Conservation (phyloP, 495 filamentous ascomycete species). For the Pyrenula aspistea region DNA sequence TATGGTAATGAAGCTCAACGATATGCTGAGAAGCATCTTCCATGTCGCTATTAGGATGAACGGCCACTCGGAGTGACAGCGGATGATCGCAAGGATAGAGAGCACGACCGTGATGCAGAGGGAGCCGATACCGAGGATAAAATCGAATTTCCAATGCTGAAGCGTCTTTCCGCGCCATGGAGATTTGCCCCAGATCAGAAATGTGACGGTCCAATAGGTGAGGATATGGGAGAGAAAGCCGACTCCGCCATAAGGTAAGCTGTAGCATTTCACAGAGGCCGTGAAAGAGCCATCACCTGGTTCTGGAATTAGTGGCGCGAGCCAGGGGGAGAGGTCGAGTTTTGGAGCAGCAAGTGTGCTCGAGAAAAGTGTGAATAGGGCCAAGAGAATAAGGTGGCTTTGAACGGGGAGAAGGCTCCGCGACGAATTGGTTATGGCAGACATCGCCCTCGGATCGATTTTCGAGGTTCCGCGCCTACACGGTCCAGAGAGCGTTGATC, state of each 20-base stretch:
- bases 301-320: background rate
- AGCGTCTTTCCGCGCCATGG: constrained; percentile 8
- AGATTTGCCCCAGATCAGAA: constrained; percentile 8
- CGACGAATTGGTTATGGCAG: no score
- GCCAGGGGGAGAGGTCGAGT: background rate
- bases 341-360: background rate
- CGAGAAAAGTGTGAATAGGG: background rate
- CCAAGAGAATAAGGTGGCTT: background rate
- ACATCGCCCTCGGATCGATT: no score
- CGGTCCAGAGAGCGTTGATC: no score
- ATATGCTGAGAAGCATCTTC: constrained; percentile 15
- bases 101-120: constrained; percentile 9
- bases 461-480: no score
- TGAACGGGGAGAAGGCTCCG: background rate
- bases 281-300: constrained; percentile 7
- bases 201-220: constrained; percentile 19
- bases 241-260: constrained; percentile 22
- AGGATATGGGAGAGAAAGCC: constrained; percentile 21
- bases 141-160: constrained; percentile 6
- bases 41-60: constrained; percentile 19
- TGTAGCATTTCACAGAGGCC: constrained; percentile 21
- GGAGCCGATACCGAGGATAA: constrained; percentile 6
- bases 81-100: constrained; percentile 14
- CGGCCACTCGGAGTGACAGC: constrained; percentile 17
- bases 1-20: constrained; percentile 10